Evolutionary conservation across 2,329 filamentous ascomycete species (phyloP), one percentile per base, ranked within the genome.

Genomic region (Ophioceras dolichostomum): DNA sequence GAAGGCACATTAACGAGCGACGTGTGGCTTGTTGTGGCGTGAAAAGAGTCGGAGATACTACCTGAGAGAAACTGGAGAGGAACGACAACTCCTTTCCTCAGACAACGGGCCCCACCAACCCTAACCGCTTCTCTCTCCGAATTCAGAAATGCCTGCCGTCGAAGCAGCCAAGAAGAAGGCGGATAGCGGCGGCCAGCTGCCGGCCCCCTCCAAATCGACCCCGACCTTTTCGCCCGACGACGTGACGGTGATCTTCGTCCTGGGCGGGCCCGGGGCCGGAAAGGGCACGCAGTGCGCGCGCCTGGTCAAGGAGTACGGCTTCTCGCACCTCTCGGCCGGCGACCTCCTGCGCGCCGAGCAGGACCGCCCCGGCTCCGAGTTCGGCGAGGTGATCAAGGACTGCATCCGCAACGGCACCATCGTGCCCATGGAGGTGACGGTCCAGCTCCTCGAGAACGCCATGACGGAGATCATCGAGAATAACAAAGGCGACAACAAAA

Each of bases 361-460:
- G 64, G 72, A 89, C 53, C 83, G 89, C 4, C 72, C 76, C 0
- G 88, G 85, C 40, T 86, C 79, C 46, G 70, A 95, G 60, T 96
- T 94, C 58, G 91, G 91, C 56, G 76, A 87, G 47, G 72, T 96
- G 64, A 98, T 98, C 72, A 81, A 81, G 57, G 73, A 81, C 49
- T 88, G 91, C 66, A 98, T 98, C 69, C 84, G 82, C 55, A 81
- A 98, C 57, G 91, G 91, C 41, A 78, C 78, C 49, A 98, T 98
- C 59, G 91, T 98, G 45, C 91, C 91, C n/a, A 94, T 94, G 85
- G 89, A 96, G 60, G 87, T 96, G 36, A 98, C 91, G 5, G 82
- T 98, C 41, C 81, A 88, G 51, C 65, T 98, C 26, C 73, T 98
- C 31, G 88, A 95, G 63, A 94, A 94, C 60, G 86, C 88, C 41